phyloP scores from a whole-genome alignment of 768 basidiomycete genomes.

The Mycena pura region DNA sequence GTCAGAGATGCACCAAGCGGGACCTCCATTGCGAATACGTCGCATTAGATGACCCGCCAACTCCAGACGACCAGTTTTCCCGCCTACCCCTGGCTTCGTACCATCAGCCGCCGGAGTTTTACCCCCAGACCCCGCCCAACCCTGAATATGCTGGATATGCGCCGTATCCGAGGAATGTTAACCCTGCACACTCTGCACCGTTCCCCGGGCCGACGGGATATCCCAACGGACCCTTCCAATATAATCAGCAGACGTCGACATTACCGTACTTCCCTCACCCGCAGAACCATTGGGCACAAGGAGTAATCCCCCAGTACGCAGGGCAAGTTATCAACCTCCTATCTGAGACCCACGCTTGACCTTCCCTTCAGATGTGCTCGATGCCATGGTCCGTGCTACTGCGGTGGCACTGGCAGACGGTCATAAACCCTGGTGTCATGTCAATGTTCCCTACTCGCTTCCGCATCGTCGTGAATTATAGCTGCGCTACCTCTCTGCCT shows the following conservation, averaged over 20 bases:
- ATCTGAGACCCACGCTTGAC: neutral
- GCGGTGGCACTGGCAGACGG: conserved; percentile 7
- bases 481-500: too few relatives aligned
- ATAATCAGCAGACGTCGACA: neutral
- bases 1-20: conserved; percentile 49
- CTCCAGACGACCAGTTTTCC: conserved; percentile 1
- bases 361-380: conserved; percentile 3
- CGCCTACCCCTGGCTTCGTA: neutral
- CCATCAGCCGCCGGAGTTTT: neutral
- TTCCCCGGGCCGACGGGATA: neutral
- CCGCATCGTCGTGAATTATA: too few relatives aligned
- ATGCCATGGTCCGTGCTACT: neutral
- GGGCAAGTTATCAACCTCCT: neutral
- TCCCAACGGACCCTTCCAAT: neutral
- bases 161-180: neutral
- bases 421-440: neutral
- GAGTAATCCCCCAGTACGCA: neutral
- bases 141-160: neutral
- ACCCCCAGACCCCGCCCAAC: neutral
- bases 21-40: conserved; percentile 48
- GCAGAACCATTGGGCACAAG: conserved; percentile 6
- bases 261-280: neutral
- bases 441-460: neutral
- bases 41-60: conserved; percentile 40
- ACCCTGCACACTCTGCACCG: neutral